Percentiles rank a stretch among this genome's conserved stretches.
phyloP scores from a whole-genome alignment of 202 grass and related monocot genomes.

The Dendrocalamus latiflorus region DNA sequence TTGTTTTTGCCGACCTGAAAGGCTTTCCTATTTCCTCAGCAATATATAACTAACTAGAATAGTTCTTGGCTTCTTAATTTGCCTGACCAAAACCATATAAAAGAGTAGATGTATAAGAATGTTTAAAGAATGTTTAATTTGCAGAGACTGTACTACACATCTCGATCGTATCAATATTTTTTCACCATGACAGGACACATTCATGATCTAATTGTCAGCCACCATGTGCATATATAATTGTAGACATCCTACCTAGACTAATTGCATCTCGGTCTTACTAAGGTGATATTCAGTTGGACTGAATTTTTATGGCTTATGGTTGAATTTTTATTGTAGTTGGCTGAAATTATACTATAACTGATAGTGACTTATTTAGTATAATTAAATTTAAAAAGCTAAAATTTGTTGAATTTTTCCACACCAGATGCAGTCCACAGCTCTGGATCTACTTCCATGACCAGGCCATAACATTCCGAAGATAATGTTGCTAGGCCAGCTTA shows the following conservation, averaged over 20 bases:
- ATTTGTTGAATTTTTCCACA: background rate
- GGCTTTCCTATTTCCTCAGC: background rate
- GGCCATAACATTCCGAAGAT: background rate
- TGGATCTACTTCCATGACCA: too few relatives aligned
- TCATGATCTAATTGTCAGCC: constrained; percentile 1
- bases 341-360: too few relatives aligned
- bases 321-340: too few relatives aligned
- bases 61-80: background rate
- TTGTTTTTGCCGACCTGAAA: constrained; percentile 24
- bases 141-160: background rate
- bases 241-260: background rate
- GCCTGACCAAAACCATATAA: background rate
- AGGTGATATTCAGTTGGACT: too few relatives aligned
- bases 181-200: background rate
- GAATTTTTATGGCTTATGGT: too few relatives aligned
- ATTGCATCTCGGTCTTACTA: background rate
- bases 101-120: background rate
- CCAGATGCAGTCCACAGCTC: too few relatives aligned
- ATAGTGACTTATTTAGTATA: too few relatives aligned
- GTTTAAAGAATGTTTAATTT: constrained; percentile 3
- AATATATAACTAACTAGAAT: background rate
- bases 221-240: background rate
- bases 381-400: too few relatives aligned
- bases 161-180: background rate
- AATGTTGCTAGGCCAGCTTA: constrained; percentile 12